Evolutionary conservation across 2,329 filamentous ascomycete species (phyloP).

Genomic region (Atkinsonella hypoxylon): DNA sequence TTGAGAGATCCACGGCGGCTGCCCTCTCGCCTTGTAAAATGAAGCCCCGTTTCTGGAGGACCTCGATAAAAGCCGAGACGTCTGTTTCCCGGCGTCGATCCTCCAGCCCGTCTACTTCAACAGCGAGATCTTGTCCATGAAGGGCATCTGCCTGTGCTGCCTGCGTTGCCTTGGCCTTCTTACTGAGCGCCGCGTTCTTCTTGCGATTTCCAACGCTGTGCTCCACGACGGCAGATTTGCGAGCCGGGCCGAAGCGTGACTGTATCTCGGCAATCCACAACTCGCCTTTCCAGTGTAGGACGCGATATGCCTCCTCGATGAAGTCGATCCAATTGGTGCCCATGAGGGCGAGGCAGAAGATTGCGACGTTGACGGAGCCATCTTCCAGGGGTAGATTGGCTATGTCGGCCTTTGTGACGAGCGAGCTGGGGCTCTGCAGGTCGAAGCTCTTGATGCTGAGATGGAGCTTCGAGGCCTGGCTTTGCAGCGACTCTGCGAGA

Average conservation of each 20-base stretch:
- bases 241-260: slow-evolving; percentile 55
- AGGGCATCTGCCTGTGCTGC: slow-evolving; percentile 33
- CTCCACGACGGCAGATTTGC: slow-evolving; percentile 35
- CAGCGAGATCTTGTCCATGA: slow-evolving; percentile 45
- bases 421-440: slow-evolving; percentile 61
- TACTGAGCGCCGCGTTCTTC: slow-evolving; percentile 30
- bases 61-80: slow-evolving; percentile 75
- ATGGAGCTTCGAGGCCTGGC: slow-evolving; percentile 52
- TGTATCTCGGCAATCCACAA: slow-evolving; percentile 98
- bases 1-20: slow-evolving; percentile 62
- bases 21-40: slow-evolving; percentile 56
- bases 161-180: slow-evolving; percentile 32
- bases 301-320: slow-evolving; percentile 86
- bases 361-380: slow-evolving; percentile 68
- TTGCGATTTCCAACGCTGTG: slow-evolving; percentile 63
- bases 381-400: slow-evolving; percentile 66
- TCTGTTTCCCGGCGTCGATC: slow-evolving; percentile 64
- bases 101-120: slow-evolving; percentile 59
- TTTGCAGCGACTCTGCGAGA: slow-evolving; percentile 57
- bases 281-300: slow-evolving; percentile 88
- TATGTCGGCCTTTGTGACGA: slow-evolving; percentile 84
- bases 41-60: slow-evolving; percentile 71
- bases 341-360: slow-evolving; percentile 97
- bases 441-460: slow-evolving; percentile 77
- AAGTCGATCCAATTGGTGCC: slow-evolving; percentile 98